Evolutionary conservation across 139 green algal species (phyloP).

Genomic region (Chlamydomonas sphaeroides): DNA sequence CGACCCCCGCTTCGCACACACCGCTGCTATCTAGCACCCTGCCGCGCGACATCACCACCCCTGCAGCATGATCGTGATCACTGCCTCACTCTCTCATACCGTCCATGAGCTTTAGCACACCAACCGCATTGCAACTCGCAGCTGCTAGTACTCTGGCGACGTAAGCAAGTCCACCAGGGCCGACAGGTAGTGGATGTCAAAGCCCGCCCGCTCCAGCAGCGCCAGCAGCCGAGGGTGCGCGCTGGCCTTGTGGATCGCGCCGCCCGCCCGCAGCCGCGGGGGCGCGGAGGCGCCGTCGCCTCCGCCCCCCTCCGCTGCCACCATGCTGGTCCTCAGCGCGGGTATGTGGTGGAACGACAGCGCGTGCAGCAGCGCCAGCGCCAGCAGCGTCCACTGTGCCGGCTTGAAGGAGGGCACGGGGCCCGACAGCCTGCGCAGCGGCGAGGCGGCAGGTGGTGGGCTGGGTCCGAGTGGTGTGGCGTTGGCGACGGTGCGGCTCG

Average conservation of each 20-base stretch:
- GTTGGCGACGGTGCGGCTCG: no score
- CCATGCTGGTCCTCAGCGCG: neutral
- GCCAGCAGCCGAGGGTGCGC: neutral
- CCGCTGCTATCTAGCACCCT: no score
- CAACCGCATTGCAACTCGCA: no score
- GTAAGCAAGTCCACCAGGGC: constrained; percentile 38
- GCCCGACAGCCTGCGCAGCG: constrained; percentile 11
- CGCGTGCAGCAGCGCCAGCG: constrained; percentile 39
- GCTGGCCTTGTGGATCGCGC: neutral
- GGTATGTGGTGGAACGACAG: constrained; percentile 36
- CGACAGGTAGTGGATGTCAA: constrained; percentile 42
- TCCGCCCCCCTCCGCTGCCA: neutral
- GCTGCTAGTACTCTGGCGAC: neutral
- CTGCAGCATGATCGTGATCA: no score
- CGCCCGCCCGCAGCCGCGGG: constrained; percentile 9
- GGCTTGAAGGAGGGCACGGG: constrained; percentile 39
- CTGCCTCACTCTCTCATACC: no score
- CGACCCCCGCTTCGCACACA: no score
- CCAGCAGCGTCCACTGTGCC: constrained; percentile 38
- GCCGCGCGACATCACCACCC: no score
- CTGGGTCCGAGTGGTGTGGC: no score
- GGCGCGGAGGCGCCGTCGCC: neutral
- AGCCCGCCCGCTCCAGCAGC: constrained; percentile 7
- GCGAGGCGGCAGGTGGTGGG: no score
- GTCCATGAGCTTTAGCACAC: no score